Percentiles rank a stretch among this genome's conserved stretches.
Conservation (phyloP, 1,284 basidiomycete species). For the Tilletia horrida region DNA sequence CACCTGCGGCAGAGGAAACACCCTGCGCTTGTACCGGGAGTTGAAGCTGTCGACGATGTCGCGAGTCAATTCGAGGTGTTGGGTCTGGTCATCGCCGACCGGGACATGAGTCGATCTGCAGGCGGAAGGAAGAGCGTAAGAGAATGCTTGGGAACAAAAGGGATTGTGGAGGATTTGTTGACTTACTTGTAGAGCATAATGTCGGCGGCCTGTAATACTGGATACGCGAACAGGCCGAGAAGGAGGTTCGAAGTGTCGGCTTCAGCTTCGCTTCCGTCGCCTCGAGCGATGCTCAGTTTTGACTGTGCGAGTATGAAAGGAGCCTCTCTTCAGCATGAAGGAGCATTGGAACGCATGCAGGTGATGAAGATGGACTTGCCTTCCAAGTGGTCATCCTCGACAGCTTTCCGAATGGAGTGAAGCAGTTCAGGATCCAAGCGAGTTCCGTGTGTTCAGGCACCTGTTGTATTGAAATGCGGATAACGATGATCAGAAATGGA, state of each 20-base stretch:
- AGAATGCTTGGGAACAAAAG: background rate
- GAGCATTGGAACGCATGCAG: too few relatives aligned
- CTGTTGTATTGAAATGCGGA: constrained; percentile 56
- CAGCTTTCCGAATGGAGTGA: constrained; percentile 77
- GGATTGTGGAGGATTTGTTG: background rate
- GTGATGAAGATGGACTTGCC: constrained; percentile 57
- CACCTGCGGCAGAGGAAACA: constrained; percentile 72
- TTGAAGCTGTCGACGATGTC: constrained; percentile 84
- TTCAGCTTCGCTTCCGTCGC: constrained; percentile 64
- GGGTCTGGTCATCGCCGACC: constrained; percentile 90
- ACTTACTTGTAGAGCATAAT: constrained; percentile 76
- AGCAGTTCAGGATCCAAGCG: constrained; percentile 84
- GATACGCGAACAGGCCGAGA: constrained; percentile 83
- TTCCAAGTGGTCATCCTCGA: constrained; percentile 95
- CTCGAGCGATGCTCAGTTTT: constrained; percentile 70
- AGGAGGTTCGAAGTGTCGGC: constrained; percentile 76
- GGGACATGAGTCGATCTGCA: constrained; percentile 82
- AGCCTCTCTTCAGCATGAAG: constrained; percentile 9
- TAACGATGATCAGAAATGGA: background rate
- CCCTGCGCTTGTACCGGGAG: constrained; percentile 58
- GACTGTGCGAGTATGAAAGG: too few relatives aligned
- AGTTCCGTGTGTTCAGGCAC: constrained; percentile 80
- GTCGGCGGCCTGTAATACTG: constrained; percentile 88
- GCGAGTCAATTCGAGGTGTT: constrained; percentile 83
- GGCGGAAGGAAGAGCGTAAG: background rate